Conservation (phyloP, 139 green algal species). For the Nannochloris sp. region DNA sequence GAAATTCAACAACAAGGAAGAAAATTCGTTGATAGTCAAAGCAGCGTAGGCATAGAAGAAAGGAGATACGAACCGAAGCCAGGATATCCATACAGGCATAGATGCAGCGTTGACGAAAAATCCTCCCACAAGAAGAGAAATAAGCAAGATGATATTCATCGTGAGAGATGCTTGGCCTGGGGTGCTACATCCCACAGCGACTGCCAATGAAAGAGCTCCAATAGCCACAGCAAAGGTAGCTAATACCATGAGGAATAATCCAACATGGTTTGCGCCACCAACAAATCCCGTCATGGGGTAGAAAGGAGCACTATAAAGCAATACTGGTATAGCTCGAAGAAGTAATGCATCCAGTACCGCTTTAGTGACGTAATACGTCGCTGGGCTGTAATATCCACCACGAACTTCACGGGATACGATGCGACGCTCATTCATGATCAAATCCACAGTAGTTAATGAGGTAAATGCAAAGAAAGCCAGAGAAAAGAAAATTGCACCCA, state of each 20-base stretch:
- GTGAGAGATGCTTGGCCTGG: slow-evolving; percentile 53
- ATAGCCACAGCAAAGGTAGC: slow-evolving; percentile 34
- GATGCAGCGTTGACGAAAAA: slow-evolving; percentile 21
- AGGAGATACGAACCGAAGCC: slow-evolving; percentile 49
- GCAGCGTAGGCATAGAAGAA: slow-evolving; percentile 32
- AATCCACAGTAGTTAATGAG: slow-evolving; percentile 61
- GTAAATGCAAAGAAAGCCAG: slow-evolving; percentile 70
- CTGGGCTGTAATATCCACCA: slow-evolving; percentile 51
- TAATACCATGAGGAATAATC: slow-evolving; percentile 49
- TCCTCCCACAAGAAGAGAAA: slow-evolving; percentile 57
- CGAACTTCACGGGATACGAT: slow-evolving; percentile 42
- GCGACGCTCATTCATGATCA: slow-evolving; percentile 48
- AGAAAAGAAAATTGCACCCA: slow-evolving; percentile 66
- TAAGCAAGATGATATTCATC: slow-evolving; percentile 74
- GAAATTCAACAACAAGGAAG: slow-evolving; percentile 35
- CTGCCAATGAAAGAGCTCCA: slow-evolving; percentile 50
- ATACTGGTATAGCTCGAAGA: slow-evolving; percentile 57
- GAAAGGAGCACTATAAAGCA: slow-evolving; percentile 50
- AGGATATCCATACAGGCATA: slow-evolving; percentile 43
- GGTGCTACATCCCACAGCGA: slow-evolving; percentile 31
- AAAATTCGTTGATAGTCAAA: slow-evolving; percentile 47
- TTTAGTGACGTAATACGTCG: slow-evolving; percentile 54
- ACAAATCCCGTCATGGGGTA: slow-evolving; percentile 57
- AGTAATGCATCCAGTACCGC: slow-evolving; percentile 62
- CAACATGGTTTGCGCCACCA: slow-evolving; percentile 2